phyloP scores from a whole-genome alignment of 2,329 filamentous ascomycete genomes.

The Talaromyces sp. region DNA sequence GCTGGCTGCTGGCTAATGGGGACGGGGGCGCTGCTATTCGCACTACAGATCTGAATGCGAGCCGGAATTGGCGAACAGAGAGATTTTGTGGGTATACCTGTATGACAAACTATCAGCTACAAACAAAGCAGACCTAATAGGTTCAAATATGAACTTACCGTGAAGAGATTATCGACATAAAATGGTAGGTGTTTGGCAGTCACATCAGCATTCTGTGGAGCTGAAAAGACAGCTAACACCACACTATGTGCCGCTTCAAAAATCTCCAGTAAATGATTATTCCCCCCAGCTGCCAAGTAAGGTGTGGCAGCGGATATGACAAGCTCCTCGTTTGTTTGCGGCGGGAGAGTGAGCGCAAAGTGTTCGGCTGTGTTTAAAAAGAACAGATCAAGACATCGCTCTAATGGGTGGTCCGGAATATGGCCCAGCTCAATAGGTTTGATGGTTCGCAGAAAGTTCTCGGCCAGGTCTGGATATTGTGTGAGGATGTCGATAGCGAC shows the following conservation, averaged over 20 bases:
- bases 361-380: constrained; percentile 85
- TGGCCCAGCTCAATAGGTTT: constrained; percentile 50
- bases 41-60: constrained; percentile 81
- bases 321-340: constrained; percentile 63
- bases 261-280: constrained; percentile 58
- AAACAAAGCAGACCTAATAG: neutral
- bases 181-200: constrained; percentile 69
- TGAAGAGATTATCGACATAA: constrained; percentile 76
- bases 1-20: constrained; percentile 65
- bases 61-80: constrained; percentile 76
- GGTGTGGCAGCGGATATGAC: constrained; percentile 68
- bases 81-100: constrained; percentile 71
- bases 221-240: constrained; percentile 71
- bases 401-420: constrained; percentile 60
- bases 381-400: constrained; percentile 74
- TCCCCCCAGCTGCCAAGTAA: constrained; percentile 62
- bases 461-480: constrained; percentile 60
- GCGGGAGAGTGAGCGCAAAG: constrained; percentile 64
- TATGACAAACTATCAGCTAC: neutral
- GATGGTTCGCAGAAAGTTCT: constrained; percentile 62
- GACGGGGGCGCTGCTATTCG: constrained; percentile 77
- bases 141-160: constrained; percentile 29
- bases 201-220: constrained; percentile 68
- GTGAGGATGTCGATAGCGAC: constrained; percentile 76
- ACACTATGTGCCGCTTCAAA: constrained; percentile 86